Evolutionary conservation across 768 basidiomycete genomes (phyloP).

Genomic region (Cystobasidium onofrii): DNA sequence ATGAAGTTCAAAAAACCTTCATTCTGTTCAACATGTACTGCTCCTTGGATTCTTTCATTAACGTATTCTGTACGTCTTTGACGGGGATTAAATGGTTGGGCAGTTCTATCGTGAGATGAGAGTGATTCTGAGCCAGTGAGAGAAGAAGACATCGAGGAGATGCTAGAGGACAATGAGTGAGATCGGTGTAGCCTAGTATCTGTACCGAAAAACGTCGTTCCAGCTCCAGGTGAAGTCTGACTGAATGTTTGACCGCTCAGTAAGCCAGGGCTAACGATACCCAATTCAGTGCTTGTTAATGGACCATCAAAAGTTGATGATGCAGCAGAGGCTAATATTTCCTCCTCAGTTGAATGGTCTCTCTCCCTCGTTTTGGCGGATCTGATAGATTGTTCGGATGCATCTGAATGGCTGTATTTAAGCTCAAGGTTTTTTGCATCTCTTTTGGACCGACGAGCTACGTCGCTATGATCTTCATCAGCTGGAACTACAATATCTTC

Average conservation of each 20-base stretch:
- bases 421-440: neutral
- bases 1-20: neutral
- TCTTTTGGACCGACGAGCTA: neutral
- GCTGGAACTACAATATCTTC: neutral
- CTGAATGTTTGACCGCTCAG: neutral
- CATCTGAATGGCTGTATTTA: neutral
- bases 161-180: neutral
- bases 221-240: neutral
- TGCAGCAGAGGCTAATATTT: neutral
- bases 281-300: neutral
- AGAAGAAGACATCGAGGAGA: neutral
- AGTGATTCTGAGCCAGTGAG: neutral
- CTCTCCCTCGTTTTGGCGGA: neutral
- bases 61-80: neutral
- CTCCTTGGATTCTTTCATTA: neutral
- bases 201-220: neutral
- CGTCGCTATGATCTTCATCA: neutral
- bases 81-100: neutral
- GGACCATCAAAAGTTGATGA: neutral
- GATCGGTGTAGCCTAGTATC: neutral
- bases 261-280: neutral
- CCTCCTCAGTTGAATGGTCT: neutral
- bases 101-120: neutral
- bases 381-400: neutral
- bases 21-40: neutral